A percentile compares a stretch with the other conserved stretches of the same genome.
phyloP scores from a whole-genome alignment of 1,284 basidiomycete species.

The Termitomyces sp. region DNA sequence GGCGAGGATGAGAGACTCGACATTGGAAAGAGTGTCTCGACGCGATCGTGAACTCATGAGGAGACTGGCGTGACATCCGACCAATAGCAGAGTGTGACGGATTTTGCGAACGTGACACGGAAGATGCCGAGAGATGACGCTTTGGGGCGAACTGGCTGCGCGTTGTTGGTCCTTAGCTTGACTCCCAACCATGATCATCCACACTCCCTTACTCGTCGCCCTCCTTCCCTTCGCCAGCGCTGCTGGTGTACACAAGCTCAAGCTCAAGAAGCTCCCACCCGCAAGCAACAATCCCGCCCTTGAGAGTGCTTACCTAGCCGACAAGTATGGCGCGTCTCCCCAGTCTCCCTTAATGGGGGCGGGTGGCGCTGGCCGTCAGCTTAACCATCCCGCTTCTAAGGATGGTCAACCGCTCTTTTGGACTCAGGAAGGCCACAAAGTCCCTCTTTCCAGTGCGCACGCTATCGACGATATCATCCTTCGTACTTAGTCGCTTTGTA shows the following conservation, averaged over 20 bases:
- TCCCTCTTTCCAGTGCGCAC: conserved; percentile 85
- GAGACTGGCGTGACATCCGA: neutral
- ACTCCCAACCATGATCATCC: conserved; percentile 57
- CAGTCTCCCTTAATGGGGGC: conserved; percentile 64
- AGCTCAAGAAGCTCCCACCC: conserved; percentile 77
- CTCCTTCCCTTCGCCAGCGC: conserved; percentile 70
- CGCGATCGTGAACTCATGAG: conserved; percentile 14
- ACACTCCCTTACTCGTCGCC: conserved; percentile 47
- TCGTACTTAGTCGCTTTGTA: conserved; percentile 19
- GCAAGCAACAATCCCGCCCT: conserved; percentile 57
- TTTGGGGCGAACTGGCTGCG: conserved; percentile 15
- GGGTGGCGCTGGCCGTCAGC: conserved; percentile 67
- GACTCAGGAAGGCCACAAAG: conserved; percentile 87
- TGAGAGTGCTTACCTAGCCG: conserved; percentile 78
- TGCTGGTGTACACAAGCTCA: conserved; percentile 74
- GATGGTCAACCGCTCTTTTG: conserved; percentile 70
- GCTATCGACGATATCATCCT: neutral
- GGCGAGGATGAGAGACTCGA: conserved; percentile 72
- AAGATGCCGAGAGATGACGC: conserved; percentile 20
- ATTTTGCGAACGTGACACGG: conserved; percentile 8
- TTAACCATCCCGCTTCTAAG: conserved; percentile 41
- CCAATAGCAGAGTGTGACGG: conserved; percentile 2
- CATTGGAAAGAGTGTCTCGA: conserved; percentile 34
- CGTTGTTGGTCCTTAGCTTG: conserved; percentile 17
- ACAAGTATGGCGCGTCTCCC: conserved; percentile 75